These are phyloP conservation scores for Hygrophila difformis DNA, from an alignment of 257 asterid genomes.

Conservation along the genomic window DNA sequence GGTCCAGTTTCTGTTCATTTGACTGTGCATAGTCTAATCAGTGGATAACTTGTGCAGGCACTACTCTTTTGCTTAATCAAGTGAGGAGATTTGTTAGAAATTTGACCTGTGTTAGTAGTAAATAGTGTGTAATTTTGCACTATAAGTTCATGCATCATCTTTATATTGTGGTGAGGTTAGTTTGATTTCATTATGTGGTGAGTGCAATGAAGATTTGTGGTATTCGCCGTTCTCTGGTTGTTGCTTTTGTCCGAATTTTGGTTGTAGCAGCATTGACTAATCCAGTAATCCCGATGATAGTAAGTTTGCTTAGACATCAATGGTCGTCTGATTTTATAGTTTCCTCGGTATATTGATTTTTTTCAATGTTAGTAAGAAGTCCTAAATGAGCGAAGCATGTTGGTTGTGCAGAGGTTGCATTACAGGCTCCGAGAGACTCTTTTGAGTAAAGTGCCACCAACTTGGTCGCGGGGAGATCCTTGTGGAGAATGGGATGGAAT, in stretches of 20 bases:
- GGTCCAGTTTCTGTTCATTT: too few species aligned
- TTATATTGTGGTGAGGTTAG: too few species aligned
- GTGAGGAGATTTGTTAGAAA: too few species aligned
- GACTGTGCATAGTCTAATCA: too few species aligned
- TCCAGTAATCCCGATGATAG: constrained; percentile 2
- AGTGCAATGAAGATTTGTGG: constrained; percentile 29
- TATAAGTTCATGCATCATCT: too few species aligned
- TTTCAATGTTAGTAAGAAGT: not conserved
- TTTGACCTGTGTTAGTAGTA: too few species aligned
- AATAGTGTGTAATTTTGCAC: too few species aligned
- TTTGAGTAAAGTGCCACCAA: constrained; percentile 45
- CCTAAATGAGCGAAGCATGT: not conserved
- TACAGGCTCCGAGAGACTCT: constrained; percentile 19
- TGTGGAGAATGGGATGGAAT: constrained; percentile 51
- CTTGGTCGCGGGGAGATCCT: constrained; percentile 47
- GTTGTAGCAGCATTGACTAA: constrained; percentile 6
- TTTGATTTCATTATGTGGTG: too few species aligned
- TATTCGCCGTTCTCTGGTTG: not conserved
- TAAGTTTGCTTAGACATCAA: too few species aligned
- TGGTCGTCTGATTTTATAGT: not conserved
- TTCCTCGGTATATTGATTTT: not conserved
- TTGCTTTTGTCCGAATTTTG: not conserved
- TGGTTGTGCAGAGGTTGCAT: constrained; percentile 29
- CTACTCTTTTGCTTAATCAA: too few species aligned
- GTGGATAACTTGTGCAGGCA: too few species aligned